Evolutionary conservation across 768 basidiomycete species (phyloP), one percentile per base, ranked within the genome.

Genomic region (Royoungia palumana): DNA sequence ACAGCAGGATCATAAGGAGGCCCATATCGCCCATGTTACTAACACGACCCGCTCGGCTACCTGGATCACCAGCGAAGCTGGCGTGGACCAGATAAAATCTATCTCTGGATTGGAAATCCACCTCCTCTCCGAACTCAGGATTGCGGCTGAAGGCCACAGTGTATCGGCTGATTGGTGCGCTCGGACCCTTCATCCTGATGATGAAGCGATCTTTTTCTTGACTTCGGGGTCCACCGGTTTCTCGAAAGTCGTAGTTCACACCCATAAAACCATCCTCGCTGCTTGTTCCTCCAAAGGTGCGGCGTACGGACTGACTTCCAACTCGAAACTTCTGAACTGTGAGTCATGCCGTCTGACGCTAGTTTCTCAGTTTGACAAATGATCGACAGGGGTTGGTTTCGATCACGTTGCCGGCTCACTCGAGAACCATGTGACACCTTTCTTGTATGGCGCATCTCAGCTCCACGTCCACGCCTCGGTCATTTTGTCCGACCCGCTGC

Each of bases 221-320:
- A 75, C 73, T 2, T 74, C 74, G 5, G 73, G 73, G 0, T 75
- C 74, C 0, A 74, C 74, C 6, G 74, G 74, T 2, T 73, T 75
- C 48, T 72, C 74, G 17, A 75, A 74, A 55, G 74, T 65, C 1
- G 74, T 72, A 32, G 66, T 64, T 5, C 64, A 75, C 48, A 65
- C 67, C 1, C 74, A 75, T 49, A 65, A 65, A 2, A 71, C 71
- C 4, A 53, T 75, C 19, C 44, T 75, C 8, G 60, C 72, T 8
- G 60, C 65, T 11, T 61, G 67, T 35, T 12, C 38, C 24, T 65
- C 72, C 22, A 72, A 75, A 60, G 63, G 63, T 2, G 53, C 58
- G 19, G 66, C 58, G 35, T 73, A 73, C 27, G 59, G 56, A 2
- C 58, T 74, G 17, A 68, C 68, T 2, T 56, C 67, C 0, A 47